Evolutionary conservation across 2,329 filamentous ascomycete species (phyloP).

Genomic region (Hypoxylon sp.): DNA sequence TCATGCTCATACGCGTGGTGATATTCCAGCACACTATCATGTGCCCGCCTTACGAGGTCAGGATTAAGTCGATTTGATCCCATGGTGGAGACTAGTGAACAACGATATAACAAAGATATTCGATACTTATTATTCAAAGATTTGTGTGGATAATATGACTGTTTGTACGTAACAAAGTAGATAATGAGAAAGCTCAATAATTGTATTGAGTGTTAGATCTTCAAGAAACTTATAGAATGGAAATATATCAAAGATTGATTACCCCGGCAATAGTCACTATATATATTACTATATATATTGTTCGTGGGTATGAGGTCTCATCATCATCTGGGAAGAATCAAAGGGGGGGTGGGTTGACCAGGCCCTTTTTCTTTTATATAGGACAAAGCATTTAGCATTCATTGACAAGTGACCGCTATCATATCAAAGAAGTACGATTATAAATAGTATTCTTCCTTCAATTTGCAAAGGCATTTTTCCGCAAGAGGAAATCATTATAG

Average conservation of each 20-base stretch:
- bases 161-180: not conserved
- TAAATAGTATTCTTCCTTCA: not conserved
- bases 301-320: not conserved
- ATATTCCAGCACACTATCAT: constrained; percentile 3
- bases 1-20: not conserved
- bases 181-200: not conserved
- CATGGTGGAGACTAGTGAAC: constrained; percentile 2
- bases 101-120: not conserved
- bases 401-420: not conserved
- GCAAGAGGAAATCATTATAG: constrained; percentile 1
- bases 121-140: not conserved
- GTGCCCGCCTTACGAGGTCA: not conserved
- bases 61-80: not conserved
- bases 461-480: not conserved
- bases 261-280: no score
- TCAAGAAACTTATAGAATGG: not conserved
- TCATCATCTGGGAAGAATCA: not conserved
- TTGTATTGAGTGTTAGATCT: not conserved
- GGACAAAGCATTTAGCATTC: constrained; percentile 1
- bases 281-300: constrained; percentile 6
- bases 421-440: not conserved
- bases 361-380: not conserved
- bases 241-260: not conserved
- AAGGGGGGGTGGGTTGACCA: not conserved
- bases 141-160: not conserved